Percentiles rank a stretch among this genome's conserved stretches.
Conservation (phyloP, 2,329 filamentous ascomycete genomes). For the Sporothrix curviconia region DNA sequence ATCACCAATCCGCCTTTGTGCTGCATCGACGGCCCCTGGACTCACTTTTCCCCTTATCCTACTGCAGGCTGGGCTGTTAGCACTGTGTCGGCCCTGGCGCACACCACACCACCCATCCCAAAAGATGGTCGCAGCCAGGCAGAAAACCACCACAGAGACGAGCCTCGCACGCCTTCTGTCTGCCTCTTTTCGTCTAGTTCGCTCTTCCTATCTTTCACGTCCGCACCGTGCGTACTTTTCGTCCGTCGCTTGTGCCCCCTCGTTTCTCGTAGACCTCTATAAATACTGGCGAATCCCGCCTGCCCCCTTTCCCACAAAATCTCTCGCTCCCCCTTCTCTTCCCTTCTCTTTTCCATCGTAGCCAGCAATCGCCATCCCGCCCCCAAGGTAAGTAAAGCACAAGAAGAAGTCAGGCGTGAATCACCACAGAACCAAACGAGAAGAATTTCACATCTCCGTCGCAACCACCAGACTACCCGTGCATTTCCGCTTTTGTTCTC, state of each 20-base stretch:
- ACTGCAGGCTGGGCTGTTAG: not conserved
- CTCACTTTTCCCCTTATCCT: not conserved
- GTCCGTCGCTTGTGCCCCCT: not conserved
- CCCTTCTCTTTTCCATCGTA: not conserved
- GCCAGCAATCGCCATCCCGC: not conserved
- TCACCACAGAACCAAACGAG: not conserved
- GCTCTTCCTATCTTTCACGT: not conserved
- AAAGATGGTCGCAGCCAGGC: constrained; percentile 5
- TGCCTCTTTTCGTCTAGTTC: not conserved
- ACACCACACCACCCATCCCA: not conserved
- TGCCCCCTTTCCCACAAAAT: not conserved
- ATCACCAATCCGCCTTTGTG: constrained; percentile 1
- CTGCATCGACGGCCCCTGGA: no score
- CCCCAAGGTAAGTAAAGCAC: not conserved
- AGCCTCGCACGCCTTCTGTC: not conserved
- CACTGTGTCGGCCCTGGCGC: not conserved
- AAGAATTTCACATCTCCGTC: not conserved
- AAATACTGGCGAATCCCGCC: constrained; percentile 5
- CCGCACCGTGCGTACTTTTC: constrained; percentile 4
- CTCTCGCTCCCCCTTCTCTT: not conserved
- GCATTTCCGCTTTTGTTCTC: not conserved
- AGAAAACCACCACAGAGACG: not conserved
- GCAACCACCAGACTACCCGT: not conserved
- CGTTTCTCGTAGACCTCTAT: not conserved
- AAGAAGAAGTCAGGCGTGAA: not conserved